Conservation (phyloP, 495 filamentous ascomycete genomes). For the Podospora anserina region DNA sequence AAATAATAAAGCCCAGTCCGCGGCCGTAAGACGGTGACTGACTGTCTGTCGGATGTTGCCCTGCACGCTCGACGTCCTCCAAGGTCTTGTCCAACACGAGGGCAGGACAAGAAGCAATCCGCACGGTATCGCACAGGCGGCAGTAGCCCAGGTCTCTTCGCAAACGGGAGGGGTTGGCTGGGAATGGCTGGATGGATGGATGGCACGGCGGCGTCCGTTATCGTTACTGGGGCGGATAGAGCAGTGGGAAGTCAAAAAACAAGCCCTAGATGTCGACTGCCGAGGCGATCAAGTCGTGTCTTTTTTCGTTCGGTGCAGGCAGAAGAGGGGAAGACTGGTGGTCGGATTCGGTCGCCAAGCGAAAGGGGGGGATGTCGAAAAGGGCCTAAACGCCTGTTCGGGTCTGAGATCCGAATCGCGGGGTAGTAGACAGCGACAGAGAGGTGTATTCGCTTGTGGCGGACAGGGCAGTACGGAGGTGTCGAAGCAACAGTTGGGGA, state of each 20-base stretch:
- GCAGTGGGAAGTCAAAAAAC: not conserved
- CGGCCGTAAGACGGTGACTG: not conserved
- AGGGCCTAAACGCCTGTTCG: constrained; percentile 8
- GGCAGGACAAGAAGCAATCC: not conserved
- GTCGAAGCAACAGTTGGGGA: not conserved
- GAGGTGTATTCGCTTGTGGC: constrained; percentile 2
- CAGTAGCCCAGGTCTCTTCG: not conserved
- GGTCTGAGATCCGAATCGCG: constrained; percentile 11
- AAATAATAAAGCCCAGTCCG: not conserved
- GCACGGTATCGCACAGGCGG: not conserved
- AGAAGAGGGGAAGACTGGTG: not conserved
- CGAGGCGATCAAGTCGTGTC: not conserved
- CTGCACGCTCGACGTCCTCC: not conserved
- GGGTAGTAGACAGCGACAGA: constrained; percentile 8
- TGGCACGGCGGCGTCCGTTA: not conserved
- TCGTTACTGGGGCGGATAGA: not conserved
- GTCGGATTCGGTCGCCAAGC: constrained; percentile 8
- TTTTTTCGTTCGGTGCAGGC: not conserved
- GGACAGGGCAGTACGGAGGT: not conserved
- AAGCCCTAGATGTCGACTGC: not conserved
- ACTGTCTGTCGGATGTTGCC: not conserved
- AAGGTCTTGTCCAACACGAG: not conserved
- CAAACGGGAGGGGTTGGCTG: not conserved
- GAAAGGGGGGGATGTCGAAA: constrained; percentile 8
- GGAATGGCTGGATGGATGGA: no score